phyloP scores from a whole-genome alignment of 139 green algal species.

The Chlorella sp. region DNA sequence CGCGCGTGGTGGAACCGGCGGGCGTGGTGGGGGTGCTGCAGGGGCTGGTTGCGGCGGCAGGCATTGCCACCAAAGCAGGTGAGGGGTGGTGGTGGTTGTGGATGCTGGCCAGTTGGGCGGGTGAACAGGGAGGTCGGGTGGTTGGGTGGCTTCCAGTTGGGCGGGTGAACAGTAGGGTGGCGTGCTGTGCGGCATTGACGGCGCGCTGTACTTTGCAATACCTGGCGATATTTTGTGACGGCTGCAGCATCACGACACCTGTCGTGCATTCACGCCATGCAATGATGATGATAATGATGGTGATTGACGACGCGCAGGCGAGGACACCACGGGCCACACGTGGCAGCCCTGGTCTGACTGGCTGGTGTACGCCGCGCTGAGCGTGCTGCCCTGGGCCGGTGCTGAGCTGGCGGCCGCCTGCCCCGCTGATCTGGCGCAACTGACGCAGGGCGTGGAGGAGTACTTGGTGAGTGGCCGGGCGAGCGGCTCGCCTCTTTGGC shows the following conservation, averaged over 20 bases:
- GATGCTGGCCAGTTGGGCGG: too few species aligned
- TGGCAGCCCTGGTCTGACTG: conserved; percentile 77
- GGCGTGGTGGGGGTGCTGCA: conserved; percentile 40
- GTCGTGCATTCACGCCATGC: too few species aligned
- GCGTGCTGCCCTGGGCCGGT: conserved; percentile 64
- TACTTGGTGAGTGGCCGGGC: conserved; percentile 43
- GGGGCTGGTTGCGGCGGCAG: conserved; percentile 39
- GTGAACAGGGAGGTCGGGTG: too few species aligned
- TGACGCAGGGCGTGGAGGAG: conserved; percentile 26
- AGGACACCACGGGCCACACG: conserved; percentile 19
- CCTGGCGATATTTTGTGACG: too few species aligned
- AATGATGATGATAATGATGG: too few species aligned
- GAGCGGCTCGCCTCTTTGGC: too few species aligned
- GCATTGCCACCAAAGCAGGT: conserved; percentile 8
- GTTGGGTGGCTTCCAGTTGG: too few species aligned
- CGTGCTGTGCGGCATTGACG: too few species aligned
- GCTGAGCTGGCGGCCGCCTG: conserved; percentile 43
- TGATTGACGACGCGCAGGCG: conserved; percentile 2
- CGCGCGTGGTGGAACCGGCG: conserved; percentile 43
- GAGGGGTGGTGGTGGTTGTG: too few species aligned
- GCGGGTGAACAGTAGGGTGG: too few species aligned
- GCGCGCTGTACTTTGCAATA: too few species aligned
- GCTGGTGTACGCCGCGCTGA: conserved; percentile 54
- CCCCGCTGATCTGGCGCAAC: conserved; percentile 16
- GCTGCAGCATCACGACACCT: too few species aligned